Percentiles rank a stretch among this genome's conserved stretches.
phyloP scores from a whole-genome alignment of 225 moss, liverwort and hornwort genomes.

The Marchantia paleacea region DNA sequence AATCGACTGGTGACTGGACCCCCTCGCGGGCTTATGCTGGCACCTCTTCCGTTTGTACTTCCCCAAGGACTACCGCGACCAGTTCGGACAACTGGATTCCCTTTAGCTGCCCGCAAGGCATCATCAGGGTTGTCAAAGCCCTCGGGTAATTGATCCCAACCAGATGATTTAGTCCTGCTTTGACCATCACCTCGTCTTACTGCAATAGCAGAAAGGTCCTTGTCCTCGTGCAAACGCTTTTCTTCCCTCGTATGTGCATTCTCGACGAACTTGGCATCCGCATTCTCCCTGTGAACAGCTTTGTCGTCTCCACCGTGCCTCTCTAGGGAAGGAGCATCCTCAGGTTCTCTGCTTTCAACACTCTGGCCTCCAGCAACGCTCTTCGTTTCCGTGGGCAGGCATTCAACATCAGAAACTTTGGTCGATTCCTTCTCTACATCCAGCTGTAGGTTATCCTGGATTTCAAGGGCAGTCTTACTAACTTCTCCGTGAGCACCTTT shows the following conservation, averaged over 20 bases:
- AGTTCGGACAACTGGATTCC: slow-evolving; percentile 52
- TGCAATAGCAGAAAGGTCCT: slow-evolving; percentile 41
- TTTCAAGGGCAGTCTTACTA: not conserved
- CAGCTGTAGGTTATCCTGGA: not conserved
- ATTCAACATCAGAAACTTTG: slow-evolving; percentile 10
- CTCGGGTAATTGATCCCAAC: slow-evolving; percentile 98
- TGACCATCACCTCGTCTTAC: slow-evolving; percentile 50
- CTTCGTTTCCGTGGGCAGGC: slow-evolving; percentile 7
- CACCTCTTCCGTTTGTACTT: slow-evolving; percentile 60
- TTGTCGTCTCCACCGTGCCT: slow-evolving; percentile 18
- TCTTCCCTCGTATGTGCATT: slow-evolving; percentile 37
- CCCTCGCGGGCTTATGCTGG: slow-evolving; percentile 57
- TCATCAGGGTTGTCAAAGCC: slow-evolving; percentile 83
- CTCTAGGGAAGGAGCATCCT: not conserved
- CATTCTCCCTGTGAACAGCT: not conserved
- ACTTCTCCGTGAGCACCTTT: not conserved
- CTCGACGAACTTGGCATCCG: slow-evolving; percentile 26
- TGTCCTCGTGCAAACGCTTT: slow-evolving; percentile 44
- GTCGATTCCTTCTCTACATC: slow-evolving; percentile 6
- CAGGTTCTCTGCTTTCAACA: slow-evolving; percentile 16
- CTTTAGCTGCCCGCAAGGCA: slow-evolving; percentile 74
- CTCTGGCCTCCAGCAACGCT: not conserved
- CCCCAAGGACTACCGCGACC: slow-evolving; percentile 65
- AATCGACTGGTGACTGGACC: slow-evolving; percentile 59
- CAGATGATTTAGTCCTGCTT: slow-evolving; percentile 66